Evolutionary conservation across 495 filamentous ascomycete genomes (phyloP).

Genomic region (Parathielavia hyrcaniae): DNA sequence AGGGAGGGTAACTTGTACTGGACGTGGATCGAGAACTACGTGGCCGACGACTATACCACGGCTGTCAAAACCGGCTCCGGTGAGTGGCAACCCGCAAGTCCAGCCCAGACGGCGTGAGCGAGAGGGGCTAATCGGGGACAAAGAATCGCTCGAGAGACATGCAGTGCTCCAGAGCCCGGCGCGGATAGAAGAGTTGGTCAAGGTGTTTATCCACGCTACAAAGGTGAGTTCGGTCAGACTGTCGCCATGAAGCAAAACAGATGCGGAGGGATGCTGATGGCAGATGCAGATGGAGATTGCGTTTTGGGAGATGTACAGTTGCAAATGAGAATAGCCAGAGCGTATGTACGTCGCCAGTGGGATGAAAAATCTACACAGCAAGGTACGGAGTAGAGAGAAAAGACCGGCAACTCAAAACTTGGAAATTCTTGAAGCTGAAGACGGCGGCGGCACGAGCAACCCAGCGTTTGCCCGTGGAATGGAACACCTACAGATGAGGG

Average conservation of each 20-base stretch:
- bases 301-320: constrained; percentile 74
- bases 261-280: constrained; percentile 22
- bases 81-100: constrained; percentile 33
- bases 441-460: no score
- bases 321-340: constrained; percentile 5
- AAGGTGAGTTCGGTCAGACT: constrained; percentile 45
- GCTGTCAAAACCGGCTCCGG: constrained; percentile 63
- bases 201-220: constrained; percentile 79
- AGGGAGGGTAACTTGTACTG: constrained; percentile 71
- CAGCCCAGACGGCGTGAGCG: background rate
- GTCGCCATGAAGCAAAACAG: background rate
- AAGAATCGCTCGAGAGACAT: constrained; percentile 67
- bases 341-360: background rate
- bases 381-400: no score
- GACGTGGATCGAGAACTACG: constrained; percentile 85
- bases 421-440: no score
- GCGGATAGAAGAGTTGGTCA: constrained; percentile 72
- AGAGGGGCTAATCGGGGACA: constrained; percentile 16
- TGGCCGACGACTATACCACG: constrained; percentile 65
- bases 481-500: background rate
- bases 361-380: no score
- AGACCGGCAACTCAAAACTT: no score
- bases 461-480: no score
- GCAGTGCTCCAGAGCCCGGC: constrained; percentile 61
- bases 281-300: constrained; percentile 65